A percentile compares a stretch with the other conserved stretches of the same genome.
Conservation (phyloP, 2,329 filamentous ascomycete genomes). For the Sporothrix humicola region DNA sequence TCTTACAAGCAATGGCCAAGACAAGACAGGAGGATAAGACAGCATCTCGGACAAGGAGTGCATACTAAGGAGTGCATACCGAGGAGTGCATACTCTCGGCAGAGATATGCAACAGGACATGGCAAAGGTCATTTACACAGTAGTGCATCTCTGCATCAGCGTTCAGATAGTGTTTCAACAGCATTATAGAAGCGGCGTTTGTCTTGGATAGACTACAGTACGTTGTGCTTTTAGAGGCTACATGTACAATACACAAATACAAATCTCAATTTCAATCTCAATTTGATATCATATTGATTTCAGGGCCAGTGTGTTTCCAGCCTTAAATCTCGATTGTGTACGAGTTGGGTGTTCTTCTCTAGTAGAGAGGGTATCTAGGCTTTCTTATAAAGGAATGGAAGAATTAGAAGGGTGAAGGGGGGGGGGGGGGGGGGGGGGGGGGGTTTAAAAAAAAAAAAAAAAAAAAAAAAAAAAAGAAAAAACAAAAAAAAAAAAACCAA, state of each 20-base stretch:
- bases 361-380: slow-evolving; percentile 25
- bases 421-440: too few relatives aligned
- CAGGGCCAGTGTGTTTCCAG: background rate
- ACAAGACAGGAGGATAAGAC: background rate
- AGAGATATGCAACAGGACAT: too few relatives aligned
- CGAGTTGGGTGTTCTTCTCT: slow-evolving; percentile 14
- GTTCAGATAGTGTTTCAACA: slow-evolving; percentile 20
- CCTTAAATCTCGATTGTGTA: background rate
- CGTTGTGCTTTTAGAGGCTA: background rate
- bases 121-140: background rate
- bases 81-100: background rate
- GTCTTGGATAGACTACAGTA: background rate
- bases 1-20: background rate
- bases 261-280: background rate
- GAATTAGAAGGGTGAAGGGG: background rate
- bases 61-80: background rate
- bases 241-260: background rate
- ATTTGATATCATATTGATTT: background rate
- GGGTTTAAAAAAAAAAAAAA: too few relatives aligned
- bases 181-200: slow-evolving; percentile 1
- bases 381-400: slow-evolving; percentile 27
- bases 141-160: background rate
- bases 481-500: too few relatives aligned
- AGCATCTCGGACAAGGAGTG: background rate
- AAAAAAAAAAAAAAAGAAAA: too few relatives aligned